Evolutionary conservation across 495 filamentous ascomycete genomes (phyloP).

Genomic region (Aspergillus baeticus): DNA sequence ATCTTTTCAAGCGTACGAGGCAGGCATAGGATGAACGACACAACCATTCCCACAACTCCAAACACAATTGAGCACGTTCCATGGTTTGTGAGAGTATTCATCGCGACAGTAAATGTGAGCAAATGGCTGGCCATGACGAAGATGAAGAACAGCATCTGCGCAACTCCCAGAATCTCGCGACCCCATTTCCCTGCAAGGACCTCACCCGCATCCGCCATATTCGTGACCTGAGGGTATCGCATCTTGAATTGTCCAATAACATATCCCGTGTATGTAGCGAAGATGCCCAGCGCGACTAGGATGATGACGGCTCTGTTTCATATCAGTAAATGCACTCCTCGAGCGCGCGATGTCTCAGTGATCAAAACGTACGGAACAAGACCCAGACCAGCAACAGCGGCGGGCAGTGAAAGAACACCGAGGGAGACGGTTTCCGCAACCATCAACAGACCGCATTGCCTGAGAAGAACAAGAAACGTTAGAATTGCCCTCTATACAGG

Average conservation of each 20-base stretch:
- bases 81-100: constrained; percentile 66
- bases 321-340: constrained; percentile 4
- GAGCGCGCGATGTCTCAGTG: background rate
- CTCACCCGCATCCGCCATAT: constrained; percentile 70
- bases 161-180: constrained; percentile 61
- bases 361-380: constrained; percentile 50
- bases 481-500: background rate
- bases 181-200: constrained; percentile 63
- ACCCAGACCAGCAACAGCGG: constrained; percentile 62
- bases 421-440: constrained; percentile 74
- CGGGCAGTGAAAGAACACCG: constrained; percentile 65
- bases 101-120: constrained; percentile 72
- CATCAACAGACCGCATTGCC: constrained; percentile 54
- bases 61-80: constrained; percentile 71
- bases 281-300: constrained; percentile 60
- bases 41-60: constrained; percentile 60
- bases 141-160: constrained; percentile 65
- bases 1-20: constrained; percentile 65
- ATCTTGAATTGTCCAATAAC: constrained; percentile 77
- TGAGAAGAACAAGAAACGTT: constrained; percentile 10
- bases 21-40: constrained; percentile 64
- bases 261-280: constrained; percentile 76
- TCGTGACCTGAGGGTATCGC: constrained; percentile 66
- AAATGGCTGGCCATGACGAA: constrained; percentile 80
- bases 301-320: constrained; percentile 56